Base-by-base conservation (phyloP, 495 filamentous ascomycete genomes). In the Penicillium angulare region DNA sequence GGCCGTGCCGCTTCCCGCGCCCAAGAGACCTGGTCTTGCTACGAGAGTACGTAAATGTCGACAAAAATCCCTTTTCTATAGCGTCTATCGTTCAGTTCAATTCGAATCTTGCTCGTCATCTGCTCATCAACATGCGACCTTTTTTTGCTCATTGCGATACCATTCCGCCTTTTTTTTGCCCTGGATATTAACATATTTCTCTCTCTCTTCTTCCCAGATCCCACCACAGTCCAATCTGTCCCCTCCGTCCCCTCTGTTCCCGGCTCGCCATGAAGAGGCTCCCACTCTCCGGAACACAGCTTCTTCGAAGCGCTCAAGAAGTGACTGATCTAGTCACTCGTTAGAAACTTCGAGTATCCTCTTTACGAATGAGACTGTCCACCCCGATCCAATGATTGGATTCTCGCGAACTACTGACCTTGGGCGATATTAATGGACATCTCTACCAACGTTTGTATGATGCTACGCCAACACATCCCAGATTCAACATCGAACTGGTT, bases 1-100 rank as follows among this genome's bases (percentile, higher is more conserved):
- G 93, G 90, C 3, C 77, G 91, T 39, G 81, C 82, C 12, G 47
- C 50, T 31, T 34, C 52, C n/a, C 44, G 45, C 22, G 22, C 43
- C 23, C 44, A 55, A 12, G 60, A 61, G 22, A 52, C 47, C 21
- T 69, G 65, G 64, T 50, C 53, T 15, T 63, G 62, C 52, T 67
- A 72, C 38, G 68, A 73, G 43, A 66, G 61, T 66, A 66, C 57
- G 62, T 65, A 60, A 63, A 31, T 10, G 41, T 17, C 47, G 22
- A 47, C 39, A 55, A 51, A 23, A 13, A 35, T 36, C 5, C 33
- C 15, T n/a, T 8, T 10, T 27, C 13, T 12, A 44, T 26, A 8
- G 17, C n/a, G n/a, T n/a, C n/a, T n/a, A n/a, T n/a, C n/a, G n/a
- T n/a, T n/a, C n/a, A n/a, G n/a, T n/a, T n/a, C n/a, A n/a, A n/a